Evolutionary conservation across 768 basidiomycete genomes (phyloP).

Genomic region (Baorangia bicolor): DNA sequence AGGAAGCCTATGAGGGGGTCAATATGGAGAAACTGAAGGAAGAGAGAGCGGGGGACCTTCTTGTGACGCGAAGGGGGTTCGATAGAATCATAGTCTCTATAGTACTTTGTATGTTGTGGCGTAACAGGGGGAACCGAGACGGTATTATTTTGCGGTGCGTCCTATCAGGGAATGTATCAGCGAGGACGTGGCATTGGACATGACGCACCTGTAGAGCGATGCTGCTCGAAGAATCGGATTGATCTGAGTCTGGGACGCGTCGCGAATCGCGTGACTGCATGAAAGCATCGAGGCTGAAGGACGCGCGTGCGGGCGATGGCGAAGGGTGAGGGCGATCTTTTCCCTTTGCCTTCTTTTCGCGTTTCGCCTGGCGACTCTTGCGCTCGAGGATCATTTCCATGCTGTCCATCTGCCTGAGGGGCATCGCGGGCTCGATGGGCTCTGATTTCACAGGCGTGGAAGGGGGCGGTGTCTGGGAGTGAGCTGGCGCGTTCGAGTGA

Average conservation of each 20-base stretch:
- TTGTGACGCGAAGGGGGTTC: slow-evolving; percentile 34
- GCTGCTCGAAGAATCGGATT: slow-evolving; percentile 31
- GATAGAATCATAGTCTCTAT: slow-evolving; percentile 42
- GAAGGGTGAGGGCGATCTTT: slow-evolving; percentile 55
- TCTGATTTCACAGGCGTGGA: slow-evolving; percentile 66
- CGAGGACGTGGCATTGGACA: slow-evolving; percentile 15
- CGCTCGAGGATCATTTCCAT: slow-evolving; percentile 80
- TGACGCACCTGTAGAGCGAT: slow-evolving; percentile 41
- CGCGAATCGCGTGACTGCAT: slow-evolving; percentile 57
- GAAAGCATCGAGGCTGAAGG: slow-evolving; percentile 47
- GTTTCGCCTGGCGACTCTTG: slow-evolving; percentile 55
- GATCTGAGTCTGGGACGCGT: slow-evolving; percentile 35
- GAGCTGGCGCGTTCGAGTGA: slow-evolving; percentile 45
- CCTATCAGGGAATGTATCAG: slow-evolving; percentile 21
- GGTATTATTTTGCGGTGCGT: slow-evolving; percentile 28
- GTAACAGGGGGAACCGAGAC: slow-evolving; percentile 44
- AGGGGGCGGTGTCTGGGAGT: slow-evolving; percentile 41
- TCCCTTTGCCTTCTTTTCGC: slow-evolving; percentile 45
- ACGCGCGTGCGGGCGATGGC: slow-evolving; percentile 49
- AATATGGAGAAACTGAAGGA: background rate
- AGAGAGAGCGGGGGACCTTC: slow-evolving; percentile 18
- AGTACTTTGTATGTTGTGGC: slow-evolving; percentile 61
- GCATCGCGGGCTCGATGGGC: slow-evolving; percentile 47
- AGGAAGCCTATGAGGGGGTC: slow-evolving; percentile 16
- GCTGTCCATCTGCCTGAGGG: slow-evolving; percentile 61